phyloP scores from a whole-genome alignment of 352 stramenopile genomes.

The Pythium rishiriense region DNA sequence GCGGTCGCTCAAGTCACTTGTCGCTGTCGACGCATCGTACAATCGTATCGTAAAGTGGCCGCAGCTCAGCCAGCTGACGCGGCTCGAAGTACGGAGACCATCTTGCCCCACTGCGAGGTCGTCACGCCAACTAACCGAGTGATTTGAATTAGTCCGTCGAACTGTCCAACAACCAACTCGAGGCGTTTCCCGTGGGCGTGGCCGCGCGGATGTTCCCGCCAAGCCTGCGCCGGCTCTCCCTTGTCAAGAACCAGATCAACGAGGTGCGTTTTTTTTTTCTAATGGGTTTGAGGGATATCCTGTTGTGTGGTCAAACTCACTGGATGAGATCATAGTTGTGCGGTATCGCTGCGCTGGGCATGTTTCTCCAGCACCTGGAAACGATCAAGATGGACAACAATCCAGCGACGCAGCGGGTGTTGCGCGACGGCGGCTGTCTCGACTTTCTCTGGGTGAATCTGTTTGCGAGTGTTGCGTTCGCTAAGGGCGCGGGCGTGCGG shows the following conservation, averaged over 20 bases:
- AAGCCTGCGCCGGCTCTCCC: slow-evolving; percentile 42
- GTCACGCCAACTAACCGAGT: not conserved
- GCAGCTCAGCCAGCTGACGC: slow-evolving; percentile 31
- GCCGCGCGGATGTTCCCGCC: slow-evolving; percentile 38
- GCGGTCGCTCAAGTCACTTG: slow-evolving; percentile 31
- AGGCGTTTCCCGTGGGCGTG: slow-evolving; percentile 30
- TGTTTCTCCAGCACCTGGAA: slow-evolving; percentile 41
- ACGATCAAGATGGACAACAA: slow-evolving; percentile 56
- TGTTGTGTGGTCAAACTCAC: no score
- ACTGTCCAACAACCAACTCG: slow-evolving; percentile 60
- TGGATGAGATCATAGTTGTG: slow-evolving; percentile 39
- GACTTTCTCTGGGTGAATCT: slow-evolving; percentile 45
- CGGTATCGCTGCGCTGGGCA: slow-evolving; percentile 43
- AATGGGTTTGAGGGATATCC: no score
- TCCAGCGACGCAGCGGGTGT: slow-evolving; percentile 33
- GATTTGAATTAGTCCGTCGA: slow-evolving; percentile 41
- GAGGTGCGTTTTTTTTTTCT: slow-evolving; percentile 32
- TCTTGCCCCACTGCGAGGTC: no score
- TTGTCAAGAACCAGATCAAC: slow-evolving; percentile 65
- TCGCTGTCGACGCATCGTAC: slow-evolving; percentile 56
- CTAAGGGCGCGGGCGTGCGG: slow-evolving; percentile 7
- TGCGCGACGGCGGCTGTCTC: slow-evolving; percentile 36
- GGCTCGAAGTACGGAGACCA: slow-evolving; percentile 48
- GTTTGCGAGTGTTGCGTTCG: slow-evolving; percentile 32
- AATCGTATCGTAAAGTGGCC: slow-evolving; percentile 66